A percentile compares a stretch with the other conserved stretches of the same genome.
These are phyloP conservation scores for Fomitopsis pinicola DNA, from an alignment of 1,284 basidiomycete genomes.

Conservation along the genomic window DNA sequence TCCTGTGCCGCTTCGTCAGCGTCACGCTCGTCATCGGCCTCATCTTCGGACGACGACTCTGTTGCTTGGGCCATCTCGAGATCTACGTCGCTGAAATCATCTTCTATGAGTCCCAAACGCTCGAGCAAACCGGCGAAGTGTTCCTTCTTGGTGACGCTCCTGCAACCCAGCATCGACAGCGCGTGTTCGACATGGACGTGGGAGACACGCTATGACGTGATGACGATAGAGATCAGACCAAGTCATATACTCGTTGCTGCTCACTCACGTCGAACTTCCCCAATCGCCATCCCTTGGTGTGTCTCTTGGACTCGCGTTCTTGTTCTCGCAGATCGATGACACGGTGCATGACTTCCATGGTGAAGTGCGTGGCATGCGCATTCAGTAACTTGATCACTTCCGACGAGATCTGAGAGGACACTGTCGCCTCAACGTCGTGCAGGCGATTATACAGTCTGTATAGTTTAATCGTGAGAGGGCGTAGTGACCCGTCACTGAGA, in stretches of 20 bases:
- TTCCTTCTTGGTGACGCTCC: conserved; percentile 23
- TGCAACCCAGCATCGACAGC: conserved; percentile 35
- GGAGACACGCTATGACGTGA: conserved; percentile 13
- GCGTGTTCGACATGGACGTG: conserved; percentile 39
- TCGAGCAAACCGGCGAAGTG: conserved; percentile 32
- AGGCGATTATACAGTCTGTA: conserved; percentile 28
- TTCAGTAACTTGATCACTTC: conserved; percentile 32
- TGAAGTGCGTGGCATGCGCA: conserved; percentile 44
- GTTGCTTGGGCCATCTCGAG: not conserved
- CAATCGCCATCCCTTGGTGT: conserved; percentile 54
- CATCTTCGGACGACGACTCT: not conserved
- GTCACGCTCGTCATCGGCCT: not conserved
- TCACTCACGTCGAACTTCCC: conserved; percentile 3
- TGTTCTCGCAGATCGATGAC: conserved; percentile 52
- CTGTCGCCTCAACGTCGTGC: conserved; percentile 29
- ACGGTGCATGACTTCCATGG: conserved; percentile 43
- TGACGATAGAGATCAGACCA: conserved; percentile 2
- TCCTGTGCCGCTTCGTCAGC: conserved; percentile 1
- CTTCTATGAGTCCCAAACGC: conserved; percentile 11
- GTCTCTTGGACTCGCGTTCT: conserved; percentile 48
- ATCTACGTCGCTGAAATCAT: conserved; percentile 11
- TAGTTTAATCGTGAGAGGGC: not conserved
- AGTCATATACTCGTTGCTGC: conserved; percentile 20
- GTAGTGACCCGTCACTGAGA: not conserved
- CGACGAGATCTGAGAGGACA: conserved; percentile 23